Conservation (phyloP, 306 rosid genomes). For the Casuarina equisetifolia region DNA sequence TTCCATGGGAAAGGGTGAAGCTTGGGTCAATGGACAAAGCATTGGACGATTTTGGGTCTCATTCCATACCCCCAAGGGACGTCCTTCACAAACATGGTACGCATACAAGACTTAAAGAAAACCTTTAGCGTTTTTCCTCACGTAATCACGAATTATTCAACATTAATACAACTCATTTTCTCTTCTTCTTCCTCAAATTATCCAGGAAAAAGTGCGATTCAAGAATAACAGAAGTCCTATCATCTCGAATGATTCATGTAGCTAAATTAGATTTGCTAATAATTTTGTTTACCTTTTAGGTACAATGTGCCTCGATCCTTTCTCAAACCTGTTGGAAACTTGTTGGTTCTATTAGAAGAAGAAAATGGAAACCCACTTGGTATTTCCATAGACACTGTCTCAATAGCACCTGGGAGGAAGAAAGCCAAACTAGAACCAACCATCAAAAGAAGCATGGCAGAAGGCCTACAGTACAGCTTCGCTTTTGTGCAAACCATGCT, state of each 20-base stretch:
- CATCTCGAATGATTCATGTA: too few species aligned
- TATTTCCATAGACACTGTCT: constrained; percentile 40
- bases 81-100: constrained; percentile 61
- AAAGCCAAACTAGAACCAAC: background rate
- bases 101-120: background rate
- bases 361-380: constrained; percentile 45
- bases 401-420: constrained; percentile 32
- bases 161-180: too few species aligned
- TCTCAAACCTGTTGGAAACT: constrained; percentile 45
- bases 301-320: constrained; percentile 54
- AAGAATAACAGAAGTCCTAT: too few species aligned
- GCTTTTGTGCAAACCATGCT: constrained; percentile 2
- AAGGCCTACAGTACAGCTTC: constrained; percentile 12
- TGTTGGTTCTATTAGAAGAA: constrained; percentile 47
- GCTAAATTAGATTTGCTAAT: too few species aligned
- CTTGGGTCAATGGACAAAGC: constrained; percentile 48
- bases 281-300: constrained; percentile 21
- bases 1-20: constrained; percentile 64
- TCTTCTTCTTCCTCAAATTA: too few species aligned
- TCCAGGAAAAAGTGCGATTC: too few species aligned
- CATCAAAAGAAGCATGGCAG: background rate
- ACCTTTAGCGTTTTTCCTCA: too few species aligned
- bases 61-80: constrained; percentile 43
- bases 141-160: too few species aligned
- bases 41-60: constrained; percentile 60